These are phyloP conservation scores for Breviolum minutum DNA, from an alignment of 73 alveolate genomes.

Conservation along the genomic window DNA sequence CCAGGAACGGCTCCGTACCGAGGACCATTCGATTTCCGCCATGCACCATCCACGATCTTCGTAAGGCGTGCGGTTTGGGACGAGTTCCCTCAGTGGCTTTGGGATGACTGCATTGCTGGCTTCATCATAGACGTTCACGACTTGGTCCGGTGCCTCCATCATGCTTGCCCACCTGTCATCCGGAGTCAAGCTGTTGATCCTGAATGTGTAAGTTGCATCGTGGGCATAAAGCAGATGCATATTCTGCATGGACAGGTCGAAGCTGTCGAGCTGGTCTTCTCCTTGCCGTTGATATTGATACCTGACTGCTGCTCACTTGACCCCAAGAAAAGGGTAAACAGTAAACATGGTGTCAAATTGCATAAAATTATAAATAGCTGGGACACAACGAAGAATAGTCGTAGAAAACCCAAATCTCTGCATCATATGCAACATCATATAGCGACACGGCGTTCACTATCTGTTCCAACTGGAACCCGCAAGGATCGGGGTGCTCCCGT, in stretches of 20 bases:
- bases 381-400: not conserved
- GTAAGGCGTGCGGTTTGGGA: not conserved
- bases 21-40: slow-evolving; percentile 27
- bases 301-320: not conserved
- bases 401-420: slow-evolving; percentile 6
- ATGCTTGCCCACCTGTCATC: not conserved
- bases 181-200: slow-evolving; percentile 10
- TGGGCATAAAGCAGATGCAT: not conserved
- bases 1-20: not conserved
- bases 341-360: no score
- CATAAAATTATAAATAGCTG: no score
- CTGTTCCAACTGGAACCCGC: not conserved
- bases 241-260: not conserved
- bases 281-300: not conserved
- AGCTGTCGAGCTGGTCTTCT: not conserved
- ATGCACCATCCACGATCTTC: slow-evolving; percentile 13
- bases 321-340: no score
- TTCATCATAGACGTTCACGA: not conserved
- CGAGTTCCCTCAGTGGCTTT: not conserved
- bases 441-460: not conserved
- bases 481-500: slow-evolving; percentile 57
- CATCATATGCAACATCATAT: not conserved
- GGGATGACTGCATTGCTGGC: not conserved
- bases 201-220: not conserved
- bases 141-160: not conserved